Evolutionary conservation across 1,284 basidiomycete genomes (phyloP).

Genomic region (Pyrrhoderma lamaoense): DNA sequence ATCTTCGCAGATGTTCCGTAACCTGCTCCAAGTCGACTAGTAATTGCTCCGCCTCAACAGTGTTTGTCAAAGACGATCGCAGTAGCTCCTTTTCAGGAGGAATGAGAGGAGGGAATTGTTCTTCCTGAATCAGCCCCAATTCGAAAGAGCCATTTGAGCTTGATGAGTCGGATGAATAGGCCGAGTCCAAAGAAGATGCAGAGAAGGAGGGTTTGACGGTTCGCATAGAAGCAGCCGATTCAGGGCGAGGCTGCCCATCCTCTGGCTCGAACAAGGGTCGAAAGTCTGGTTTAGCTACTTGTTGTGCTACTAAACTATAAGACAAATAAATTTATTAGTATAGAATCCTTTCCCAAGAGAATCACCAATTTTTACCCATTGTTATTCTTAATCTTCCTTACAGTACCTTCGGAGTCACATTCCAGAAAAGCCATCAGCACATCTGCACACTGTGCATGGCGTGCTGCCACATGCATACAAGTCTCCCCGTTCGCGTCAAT

Average conservation of each 20-base stretch:
- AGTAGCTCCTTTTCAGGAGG: constrained; percentile 5
- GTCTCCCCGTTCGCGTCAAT: constrained; percentile 81
- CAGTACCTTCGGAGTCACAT: constrained; percentile 47
- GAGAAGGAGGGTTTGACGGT: constrained; percentile 47
- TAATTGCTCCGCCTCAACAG: not conserved
- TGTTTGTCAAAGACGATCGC: not conserved
- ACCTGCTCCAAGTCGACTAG: constrained; percentile 5
- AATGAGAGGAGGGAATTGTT: constrained; percentile 6
- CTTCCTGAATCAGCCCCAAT: not conserved
- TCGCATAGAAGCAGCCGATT: constrained; percentile 46
- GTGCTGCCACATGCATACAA: constrained; percentile 90
- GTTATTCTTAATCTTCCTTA: constrained; percentile 54
- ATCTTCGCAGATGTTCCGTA: constrained; percentile 1
- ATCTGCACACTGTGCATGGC: constrained; percentile 70
- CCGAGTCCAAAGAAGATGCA: constrained; percentile 29
- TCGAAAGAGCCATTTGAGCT: constrained; percentile 26
- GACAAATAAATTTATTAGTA: constrained; percentile 1
- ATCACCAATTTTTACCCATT: constrained; percentile 45
- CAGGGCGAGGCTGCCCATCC: constrained; percentile 37
- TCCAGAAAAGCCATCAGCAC: constrained; percentile 55
- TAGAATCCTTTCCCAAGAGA: constrained; percentile 1
- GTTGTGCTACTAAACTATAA: constrained; percentile 54
- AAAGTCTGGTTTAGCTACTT: constrained; percentile 59
- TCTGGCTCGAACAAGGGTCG: constrained; percentile 48
- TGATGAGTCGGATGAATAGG: constrained; percentile 34